These are phyloP conservation scores for Cladorrhinum samala DNA, from an alignment of 495 filamentous ascomycete species.

Conservation along the genomic window DNA sequence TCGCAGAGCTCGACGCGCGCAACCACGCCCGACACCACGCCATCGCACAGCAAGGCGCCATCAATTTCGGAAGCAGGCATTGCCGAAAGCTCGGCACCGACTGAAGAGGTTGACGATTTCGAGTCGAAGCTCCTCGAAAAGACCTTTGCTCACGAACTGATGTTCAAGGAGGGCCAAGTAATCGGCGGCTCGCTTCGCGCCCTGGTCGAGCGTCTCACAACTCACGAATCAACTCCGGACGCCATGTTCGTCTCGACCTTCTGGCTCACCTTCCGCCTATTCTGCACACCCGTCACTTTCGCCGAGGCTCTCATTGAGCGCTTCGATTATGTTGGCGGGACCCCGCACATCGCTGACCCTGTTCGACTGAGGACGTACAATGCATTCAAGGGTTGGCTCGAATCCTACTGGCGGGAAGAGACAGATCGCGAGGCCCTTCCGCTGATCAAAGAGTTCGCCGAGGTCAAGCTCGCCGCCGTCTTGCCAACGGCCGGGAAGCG, in stretches of 20 bases:
- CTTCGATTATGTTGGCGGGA: constrained; percentile 85
- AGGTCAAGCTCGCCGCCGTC: constrained; percentile 56
- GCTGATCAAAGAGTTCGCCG: constrained; percentile 73
- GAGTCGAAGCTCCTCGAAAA: constrained; percentile 79
- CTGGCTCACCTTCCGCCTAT: constrained; percentile 94
- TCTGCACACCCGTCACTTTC: constrained; percentile 74
- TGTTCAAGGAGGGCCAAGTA: constrained; percentile 91
- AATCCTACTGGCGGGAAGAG: constrained; percentile 87
- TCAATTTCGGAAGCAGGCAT: constrained; percentile 54
- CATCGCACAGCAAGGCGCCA: constrained; percentile 38
- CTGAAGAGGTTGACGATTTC: constrained; percentile 67
- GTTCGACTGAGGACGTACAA: constrained; percentile 93
- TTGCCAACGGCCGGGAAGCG: constrained; percentile 75
- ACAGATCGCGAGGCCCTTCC: constrained; percentile 68
- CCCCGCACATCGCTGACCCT: constrained; percentile 61
- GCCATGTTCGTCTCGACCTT: constrained; percentile 90
- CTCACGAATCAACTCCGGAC: constrained; percentile 88
- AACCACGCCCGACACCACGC: constrained; percentile 70
- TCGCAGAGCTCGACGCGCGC: constrained; percentile 83
- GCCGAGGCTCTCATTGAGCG: constrained; percentile 77
- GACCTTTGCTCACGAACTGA: constrained; percentile 82
- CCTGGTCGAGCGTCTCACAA: constrained; percentile 87
- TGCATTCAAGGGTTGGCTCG: constrained; percentile 93
- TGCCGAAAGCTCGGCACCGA: constrained; percentile 52
- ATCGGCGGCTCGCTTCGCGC: constrained; percentile 87